Base-by-base conservation (phyloP, 352 stramenopile genomes). In the Globisporangium rhizosaccharum region DNA sequence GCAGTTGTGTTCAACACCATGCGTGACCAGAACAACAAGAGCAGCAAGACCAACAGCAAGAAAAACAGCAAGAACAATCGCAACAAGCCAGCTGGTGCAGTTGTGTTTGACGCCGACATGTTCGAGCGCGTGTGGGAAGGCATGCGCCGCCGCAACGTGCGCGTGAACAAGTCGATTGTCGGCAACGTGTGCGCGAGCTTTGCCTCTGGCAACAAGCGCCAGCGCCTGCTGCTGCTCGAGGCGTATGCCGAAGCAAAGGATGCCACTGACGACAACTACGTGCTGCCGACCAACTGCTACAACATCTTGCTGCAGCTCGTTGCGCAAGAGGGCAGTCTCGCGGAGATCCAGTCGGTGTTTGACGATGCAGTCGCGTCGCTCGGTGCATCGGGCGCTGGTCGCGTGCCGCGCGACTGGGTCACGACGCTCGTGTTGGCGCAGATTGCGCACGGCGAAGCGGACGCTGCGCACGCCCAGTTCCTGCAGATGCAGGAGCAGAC, bases 211-310 rank as follows among this genome's bases (percentile, higher is more conserved):
- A 68, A 76, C 61, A 86, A 85, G 60, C 66, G 76, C 42, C 79
- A 88, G 60, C 79, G 76, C 25, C 62, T 82, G 56, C 65, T 75
- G 53, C 56, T 88, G 42, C 66, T 88, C 17, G 76, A 88, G 41
- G 74, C 70, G 45, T 88, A 82, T 66, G 62, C 65, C 8, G 62
- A 72, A 23, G 67, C 63, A 26, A 62, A 67, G 51, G 58, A 42
- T 20, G 56, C 61, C 12, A 57, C 62, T 2, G 61, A 68, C 23
- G 78, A 88, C 59, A 68, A 49, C 14, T 88, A 76, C 65, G 48
- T 75, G 37, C 69, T 85, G 39, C 74, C 74, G 28, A 64, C 66
- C 18, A 26, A 63, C 33, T 80, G 73, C 53, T 88, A 82, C 62
- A 66, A 63, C 39, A 76, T 72, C 3, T 39, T 88, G 45, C 52